phyloP scores from a whole-genome alignment of 305 asterid genomes.

The Solanum hybrid region DNA sequence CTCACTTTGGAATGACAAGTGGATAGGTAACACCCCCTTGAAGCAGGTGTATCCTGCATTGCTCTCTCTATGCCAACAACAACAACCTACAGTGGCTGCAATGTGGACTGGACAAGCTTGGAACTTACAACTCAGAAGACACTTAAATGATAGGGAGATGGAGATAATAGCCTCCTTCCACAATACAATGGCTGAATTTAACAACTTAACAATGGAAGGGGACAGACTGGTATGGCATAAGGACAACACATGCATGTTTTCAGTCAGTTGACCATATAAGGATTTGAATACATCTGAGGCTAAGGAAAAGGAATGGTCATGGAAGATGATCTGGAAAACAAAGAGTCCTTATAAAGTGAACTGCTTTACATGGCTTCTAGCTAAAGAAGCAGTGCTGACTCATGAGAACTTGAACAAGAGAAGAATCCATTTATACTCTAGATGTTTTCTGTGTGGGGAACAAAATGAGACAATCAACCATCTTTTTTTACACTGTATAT shows the following conservation, averaged over 20 bases:
- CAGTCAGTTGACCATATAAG: not conserved
- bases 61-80: not conserved
- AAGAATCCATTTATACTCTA: not conserved
- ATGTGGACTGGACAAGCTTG: not conserved
- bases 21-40: not conserved
- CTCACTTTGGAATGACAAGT: not conserved
- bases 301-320: not conserved
- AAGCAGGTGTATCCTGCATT: not conserved
- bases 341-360: not conserved
- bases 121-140: not conserved
- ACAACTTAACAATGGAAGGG: not conserved
- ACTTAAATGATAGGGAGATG: not conserved
- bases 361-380: not conserved
- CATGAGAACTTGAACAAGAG: not conserved
- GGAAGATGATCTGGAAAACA: not conserved
- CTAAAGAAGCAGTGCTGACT: not conserved
- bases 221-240: not conserved
- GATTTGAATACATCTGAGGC: not conserved
- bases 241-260: not conserved
- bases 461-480: not conserved
- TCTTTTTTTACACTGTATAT: not conserved
- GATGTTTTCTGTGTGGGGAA: not conserved
- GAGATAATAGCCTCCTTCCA: not conserved
- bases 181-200: not conserved
- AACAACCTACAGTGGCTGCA: not conserved